phyloP scores from a whole-genome alignment of 768 basidiomycete species.

The Suillus alpinus region DNA sequence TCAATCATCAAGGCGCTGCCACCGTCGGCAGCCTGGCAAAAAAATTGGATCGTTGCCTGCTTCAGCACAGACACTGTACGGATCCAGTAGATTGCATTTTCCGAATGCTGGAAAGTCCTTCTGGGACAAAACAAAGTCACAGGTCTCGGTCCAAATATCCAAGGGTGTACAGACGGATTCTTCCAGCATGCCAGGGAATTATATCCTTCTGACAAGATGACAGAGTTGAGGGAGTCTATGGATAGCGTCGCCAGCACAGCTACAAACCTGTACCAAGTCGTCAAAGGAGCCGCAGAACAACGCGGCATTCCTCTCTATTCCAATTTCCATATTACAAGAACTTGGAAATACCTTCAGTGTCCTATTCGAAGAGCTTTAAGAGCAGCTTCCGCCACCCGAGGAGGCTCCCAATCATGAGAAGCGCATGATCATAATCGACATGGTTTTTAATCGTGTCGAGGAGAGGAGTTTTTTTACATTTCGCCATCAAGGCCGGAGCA shows the following conservation, averaged over 20 bases:
- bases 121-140: background rate
- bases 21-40: background rate
- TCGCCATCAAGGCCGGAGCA: conserved; percentile 19
- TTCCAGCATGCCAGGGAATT: background rate
- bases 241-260: background rate
- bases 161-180: background rate
- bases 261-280: background rate
- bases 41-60: background rate
- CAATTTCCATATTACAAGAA: conserved; percentile 19
- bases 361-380: conserved; percentile 23
- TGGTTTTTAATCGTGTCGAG: conserved; percentile 25
- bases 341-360: conserved; percentile 12
- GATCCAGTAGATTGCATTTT: background rate
- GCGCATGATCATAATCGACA: conserved; percentile 17
- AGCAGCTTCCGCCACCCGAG: conserved; percentile 28
- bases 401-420: conserved; percentile 29
- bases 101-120: background rate
- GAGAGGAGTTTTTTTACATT: conserved; percentile 22
- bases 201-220: background rate
- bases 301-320: conserved; percentile 6
- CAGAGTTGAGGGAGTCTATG: background rate
- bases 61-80: background rate
- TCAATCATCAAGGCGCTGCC: background rate
- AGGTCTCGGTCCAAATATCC: background rate
- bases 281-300: background rate